Evolutionary conservation across 805 yeast genomes (phyloP).

Genomic region (Hanseniaspora occidentalis): DNA sequence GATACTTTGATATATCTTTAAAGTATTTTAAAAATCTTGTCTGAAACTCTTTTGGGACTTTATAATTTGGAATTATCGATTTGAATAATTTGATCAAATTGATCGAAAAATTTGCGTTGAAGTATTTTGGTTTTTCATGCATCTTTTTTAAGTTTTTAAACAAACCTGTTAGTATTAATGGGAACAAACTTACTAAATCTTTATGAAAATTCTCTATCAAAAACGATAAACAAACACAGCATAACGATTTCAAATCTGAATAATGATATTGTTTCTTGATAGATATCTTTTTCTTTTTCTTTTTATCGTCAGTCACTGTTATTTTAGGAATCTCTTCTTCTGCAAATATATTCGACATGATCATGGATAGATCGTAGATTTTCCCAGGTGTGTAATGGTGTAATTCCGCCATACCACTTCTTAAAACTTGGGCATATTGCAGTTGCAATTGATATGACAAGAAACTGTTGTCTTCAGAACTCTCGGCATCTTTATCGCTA

Average conservation of each 20-base stretch:
- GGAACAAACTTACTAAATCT: slow-evolving; percentile 23
- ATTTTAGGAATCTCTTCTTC: slow-evolving; percentile 17
- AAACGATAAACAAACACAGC: slow-evolving; percentile 18
- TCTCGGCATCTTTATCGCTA: not conserved
- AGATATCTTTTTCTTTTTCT: slow-evolving; percentile 13
- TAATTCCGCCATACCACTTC: slow-evolving; percentile 2
- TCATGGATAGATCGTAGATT: slow-evolving; percentile 19
- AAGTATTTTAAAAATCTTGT: slow-evolving; percentile 9
- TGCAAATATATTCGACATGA: slow-evolving; percentile 15
- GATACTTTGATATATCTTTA: not conserved
- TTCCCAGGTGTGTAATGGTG: slow-evolving; percentile 11
- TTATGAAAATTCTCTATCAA: slow-evolving; percentile 24
- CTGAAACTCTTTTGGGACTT: slow-evolving; percentile 2
- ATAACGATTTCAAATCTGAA: slow-evolving; percentile 20
- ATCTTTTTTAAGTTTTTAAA: slow-evolving; percentile 26
- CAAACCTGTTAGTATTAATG: slow-evolving; percentile 19
- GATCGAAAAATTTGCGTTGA: slow-evolving; percentile 21
- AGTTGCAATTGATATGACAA: not conserved
- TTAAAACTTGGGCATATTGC: slow-evolving; percentile 3
- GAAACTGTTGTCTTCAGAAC: not conserved
- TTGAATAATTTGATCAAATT: slow-evolving; percentile 14
- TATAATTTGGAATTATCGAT: slow-evolving; percentile 13
- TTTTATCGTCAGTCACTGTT: slow-evolving; percentile 6
- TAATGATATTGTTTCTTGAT: slow-evolving; percentile 15
- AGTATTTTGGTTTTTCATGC: slow-evolving; percentile 19